Evolutionary conservation across 225 moss, liverwort and hornwort genomes (phyloP).

Genomic region (Pseudisothecium myosuroides): DNA sequence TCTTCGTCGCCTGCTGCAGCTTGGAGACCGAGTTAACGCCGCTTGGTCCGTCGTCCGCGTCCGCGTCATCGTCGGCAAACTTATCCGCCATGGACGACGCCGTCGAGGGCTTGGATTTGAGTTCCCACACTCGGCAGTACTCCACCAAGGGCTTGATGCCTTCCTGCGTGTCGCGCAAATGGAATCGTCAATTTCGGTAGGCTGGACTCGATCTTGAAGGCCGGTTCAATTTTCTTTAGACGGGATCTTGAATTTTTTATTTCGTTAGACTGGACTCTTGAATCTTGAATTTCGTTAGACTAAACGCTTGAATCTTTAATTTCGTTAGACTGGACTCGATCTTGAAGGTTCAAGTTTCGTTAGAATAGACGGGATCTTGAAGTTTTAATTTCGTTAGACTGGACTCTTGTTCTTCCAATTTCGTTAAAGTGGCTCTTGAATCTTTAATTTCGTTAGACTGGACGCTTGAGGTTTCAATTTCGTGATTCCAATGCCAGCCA

Average conservation of each 20-base stretch:
- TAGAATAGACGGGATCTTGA: neutral
- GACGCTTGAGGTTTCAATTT: neutral
- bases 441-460: neutral
- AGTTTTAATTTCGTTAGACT: neutral
- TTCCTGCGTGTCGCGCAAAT: neutral
- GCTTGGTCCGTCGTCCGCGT: neutral
- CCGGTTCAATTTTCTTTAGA: neutral
- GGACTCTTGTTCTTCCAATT: neutral
- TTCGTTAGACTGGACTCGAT: neutral
- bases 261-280: neutral
- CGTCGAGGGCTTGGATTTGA: neutral
- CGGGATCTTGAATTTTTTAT: neutral
- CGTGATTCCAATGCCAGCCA: neutral
- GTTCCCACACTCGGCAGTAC: constrained; percentile 23
- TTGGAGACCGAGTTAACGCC: neutral
- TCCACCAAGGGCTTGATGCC: constrained; percentile 34
- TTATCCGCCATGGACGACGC: neutral
- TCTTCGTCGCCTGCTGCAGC: neutral
- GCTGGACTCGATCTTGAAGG: neutral
- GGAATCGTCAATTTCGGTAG: neutral
- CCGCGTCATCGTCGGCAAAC: neutral
- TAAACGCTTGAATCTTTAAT: too few species aligned
- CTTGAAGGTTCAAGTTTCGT: neutral
- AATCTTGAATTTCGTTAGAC: too few species aligned
- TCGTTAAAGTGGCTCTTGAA: neutral